A percentile compares a stretch with the other conserved stretches of the same genome.
phyloP scores from a whole-genome alignment of 352 stramenopile species.

The Phytophthora fragariae region DNA sequence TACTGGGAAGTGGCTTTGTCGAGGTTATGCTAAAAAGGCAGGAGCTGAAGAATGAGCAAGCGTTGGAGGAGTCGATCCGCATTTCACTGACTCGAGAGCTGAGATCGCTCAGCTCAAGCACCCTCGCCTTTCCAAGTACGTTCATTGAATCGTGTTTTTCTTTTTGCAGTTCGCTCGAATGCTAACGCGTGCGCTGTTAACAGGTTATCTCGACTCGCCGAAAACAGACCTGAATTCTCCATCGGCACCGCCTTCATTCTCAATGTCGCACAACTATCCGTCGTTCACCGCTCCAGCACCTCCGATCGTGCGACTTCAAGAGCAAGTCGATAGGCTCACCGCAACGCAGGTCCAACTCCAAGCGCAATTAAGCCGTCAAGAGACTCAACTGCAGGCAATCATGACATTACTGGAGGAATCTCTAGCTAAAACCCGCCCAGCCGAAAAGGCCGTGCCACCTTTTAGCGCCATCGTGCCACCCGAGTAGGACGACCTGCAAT shows the following conservation, averaged over 20 bases:
- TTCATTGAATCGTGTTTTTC: background rate
- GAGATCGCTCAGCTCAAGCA: constrained; percentile 56
- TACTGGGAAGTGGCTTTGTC: constrained; percentile 83
- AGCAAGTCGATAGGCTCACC: constrained; percentile 65
- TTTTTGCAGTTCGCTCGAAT: background rate
- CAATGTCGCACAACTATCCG: constrained; percentile 28
- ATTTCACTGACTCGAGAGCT: constrained; percentile 61
- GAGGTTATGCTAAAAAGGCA: constrained; percentile 89
- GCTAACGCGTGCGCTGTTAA: constrained; percentile 1
- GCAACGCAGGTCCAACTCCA: constrained; percentile 66
- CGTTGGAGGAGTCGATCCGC: constrained; percentile 62
- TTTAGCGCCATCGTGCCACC: constrained; percentile 62
- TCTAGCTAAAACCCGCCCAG: constrained; percentile 15
- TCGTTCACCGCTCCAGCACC: constrained; percentile 28
- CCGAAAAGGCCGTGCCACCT: constrained; percentile 36
- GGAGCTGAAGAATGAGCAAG: constrained; percentile 52
- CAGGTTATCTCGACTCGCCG: constrained; percentile 43
- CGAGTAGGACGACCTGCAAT: constrained; percentile 15
- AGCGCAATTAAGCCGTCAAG: constrained; percentile 60
- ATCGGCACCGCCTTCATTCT: constrained; percentile 21
- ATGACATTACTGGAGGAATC: constrained; percentile 49
- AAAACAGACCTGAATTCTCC: constrained; percentile 39
- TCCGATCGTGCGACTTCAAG: constrained; percentile 44
- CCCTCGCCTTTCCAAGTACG: constrained; percentile 38
- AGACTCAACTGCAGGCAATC: constrained; percentile 68